Evolutionary conservation across 495 filamentous ascomycete genomes (phyloP).

Genomic region (Aspergillus saccharolyticus): DNA sequence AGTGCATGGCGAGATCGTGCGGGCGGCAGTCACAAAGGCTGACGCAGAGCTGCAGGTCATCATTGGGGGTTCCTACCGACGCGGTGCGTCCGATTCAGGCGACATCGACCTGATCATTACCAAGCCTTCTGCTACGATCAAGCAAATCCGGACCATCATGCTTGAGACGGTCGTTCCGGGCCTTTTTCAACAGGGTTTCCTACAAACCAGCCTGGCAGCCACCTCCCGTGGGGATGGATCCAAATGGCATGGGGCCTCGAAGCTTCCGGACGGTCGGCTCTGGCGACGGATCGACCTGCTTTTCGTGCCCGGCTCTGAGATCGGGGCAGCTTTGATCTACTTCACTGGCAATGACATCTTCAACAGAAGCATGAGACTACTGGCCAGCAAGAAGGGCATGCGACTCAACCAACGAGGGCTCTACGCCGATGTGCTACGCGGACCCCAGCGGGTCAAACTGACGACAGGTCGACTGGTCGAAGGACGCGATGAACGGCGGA

Average conservation of each 20-base stretch:
- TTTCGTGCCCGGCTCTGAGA: conserved; percentile 72
- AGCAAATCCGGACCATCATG: conserved; percentile 59
- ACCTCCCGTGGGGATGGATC: conserved; percentile 44
- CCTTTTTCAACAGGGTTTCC: conserved; percentile 58
- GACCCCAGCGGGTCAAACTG: conserved; percentile 52
- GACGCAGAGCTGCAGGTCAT: conserved; percentile 64
- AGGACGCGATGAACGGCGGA: conserved; percentile 70
- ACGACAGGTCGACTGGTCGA: conserved; percentile 73
- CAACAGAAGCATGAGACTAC: conserved; percentile 79
- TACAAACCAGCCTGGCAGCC: conserved; percentile 49
- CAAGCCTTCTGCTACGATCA: conserved; percentile 52
- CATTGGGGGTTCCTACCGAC: conserved; percentile 80
- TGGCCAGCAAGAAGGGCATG: conserved; percentile 82
- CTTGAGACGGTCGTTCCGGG: conserved; percentile 56
- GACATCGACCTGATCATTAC: conserved; percentile 90
- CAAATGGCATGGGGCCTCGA: conserved; percentile 88
- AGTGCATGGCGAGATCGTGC: conserved; percentile 64
- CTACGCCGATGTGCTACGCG: conserved; percentile 68
- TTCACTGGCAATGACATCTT: conserved; percentile 98
- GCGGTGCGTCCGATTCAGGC: conserved; percentile 65
- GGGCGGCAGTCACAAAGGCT: conserved; percentile 51
- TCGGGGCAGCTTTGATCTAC: conserved; percentile 88
- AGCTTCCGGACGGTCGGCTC: conserved; percentile 47
- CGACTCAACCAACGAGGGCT: conserved; percentile 80
- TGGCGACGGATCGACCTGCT: conserved; percentile 89